Conservation (phyloP, 2,329 filamentous ascomycete species). For the Acrocalymma vagum region DNA sequence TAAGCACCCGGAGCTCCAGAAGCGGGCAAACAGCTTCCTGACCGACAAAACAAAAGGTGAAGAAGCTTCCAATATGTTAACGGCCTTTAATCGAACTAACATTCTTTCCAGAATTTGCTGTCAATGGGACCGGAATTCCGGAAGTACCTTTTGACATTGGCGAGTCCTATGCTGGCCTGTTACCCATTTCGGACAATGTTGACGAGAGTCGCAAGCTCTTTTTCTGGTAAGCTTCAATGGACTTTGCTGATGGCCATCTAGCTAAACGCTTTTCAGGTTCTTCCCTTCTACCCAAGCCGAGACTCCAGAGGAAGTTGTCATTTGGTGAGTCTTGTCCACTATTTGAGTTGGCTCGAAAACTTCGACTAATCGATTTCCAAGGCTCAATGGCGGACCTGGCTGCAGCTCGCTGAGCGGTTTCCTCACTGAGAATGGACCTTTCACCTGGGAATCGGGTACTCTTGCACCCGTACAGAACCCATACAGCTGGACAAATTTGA, state of each 20-base stretch:
- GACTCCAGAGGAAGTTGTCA: conserved; percentile 66
- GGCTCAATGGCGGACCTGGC: conserved; percentile 50
- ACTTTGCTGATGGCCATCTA: too few relatives aligned
- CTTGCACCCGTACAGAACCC: conserved; percentile 70
- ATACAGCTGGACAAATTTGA: conserved; percentile 70
- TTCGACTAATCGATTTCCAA: conserved; percentile 16
- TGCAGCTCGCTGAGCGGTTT: conserved; percentile 70
- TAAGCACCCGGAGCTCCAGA: conserved; percentile 41
- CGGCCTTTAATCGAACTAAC: conserved; percentile 13
- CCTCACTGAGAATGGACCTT: conserved; percentile 78
- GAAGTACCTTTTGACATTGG: conserved; percentile 74
- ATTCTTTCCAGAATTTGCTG: conserved; percentile 63
- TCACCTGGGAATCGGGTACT: conserved; percentile 68
- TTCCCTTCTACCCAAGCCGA: conserved; percentile 65
- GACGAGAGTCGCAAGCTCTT: conserved; percentile 64
- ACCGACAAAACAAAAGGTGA: conserved; percentile 44
- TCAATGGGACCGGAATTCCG: conserved; percentile 71
- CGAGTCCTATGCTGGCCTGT: conserved; percentile 70
- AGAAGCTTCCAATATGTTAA: conserved; percentile 2
- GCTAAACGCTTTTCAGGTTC: conserved; percentile 55
- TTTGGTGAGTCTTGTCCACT: conserved; percentile 53
- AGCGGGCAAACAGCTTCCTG: conserved; percentile 40
- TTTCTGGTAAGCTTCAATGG: conserved; percentile 56
- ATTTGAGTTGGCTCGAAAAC: conserved; percentile 2
- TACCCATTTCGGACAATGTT: conserved; percentile 63